A percentile compares a stretch with the other conserved stretches of the same genome.
phyloP scores from a whole-genome alignment of 305 asterid species.

The Ajuga reptans region DNA sequence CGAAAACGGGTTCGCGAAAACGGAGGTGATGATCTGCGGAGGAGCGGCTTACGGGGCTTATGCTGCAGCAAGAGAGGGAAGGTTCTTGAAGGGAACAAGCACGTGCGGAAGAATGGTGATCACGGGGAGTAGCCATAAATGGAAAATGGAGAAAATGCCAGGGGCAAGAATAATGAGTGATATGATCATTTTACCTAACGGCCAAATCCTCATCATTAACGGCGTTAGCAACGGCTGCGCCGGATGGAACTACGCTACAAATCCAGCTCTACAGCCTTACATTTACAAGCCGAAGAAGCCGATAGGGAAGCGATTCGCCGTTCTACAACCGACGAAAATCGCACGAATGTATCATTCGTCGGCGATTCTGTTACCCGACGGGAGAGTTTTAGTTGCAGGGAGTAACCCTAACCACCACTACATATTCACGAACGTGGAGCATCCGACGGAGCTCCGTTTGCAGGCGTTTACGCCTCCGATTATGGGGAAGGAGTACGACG shows the following conservation, averaged over 20 bases:
- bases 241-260: conserved; percentile 35
- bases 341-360: conserved; percentile 60
- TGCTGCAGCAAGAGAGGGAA: conserved; percentile 28
- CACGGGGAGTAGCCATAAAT: conserved; percentile 39
- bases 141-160: conserved; percentile 67
- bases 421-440: conserved; percentile 24
- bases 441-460: conserved; percentile 55
- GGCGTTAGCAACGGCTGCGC: conserved; percentile 50
- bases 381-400: conserved; percentile 56
- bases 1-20: conserved; percentile 30
- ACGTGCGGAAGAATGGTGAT: conserved; percentile 63
- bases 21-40: conserved; percentile 64
- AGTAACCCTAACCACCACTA: conserved; percentile 49
- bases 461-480: conserved; percentile 48
- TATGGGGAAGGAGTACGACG: conserved; percentile 30
- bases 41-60: conserved; percentile 43
- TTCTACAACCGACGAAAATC: conserved; percentile 38
- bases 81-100: conserved; percentile 31
- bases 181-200: conserved; percentile 56
- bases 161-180: conserved; percentile 47
- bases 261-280: conserved; percentile 42
- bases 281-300: conserved; percentile 42
- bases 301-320: conserved; percentile 33
- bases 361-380: conserved; percentile 48
- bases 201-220: conserved; percentile 53